Evolutionary conservation across 2,329 filamentous ascomycete genomes (phyloP).

Genomic region (Corinectria fuckeliana): DNA sequence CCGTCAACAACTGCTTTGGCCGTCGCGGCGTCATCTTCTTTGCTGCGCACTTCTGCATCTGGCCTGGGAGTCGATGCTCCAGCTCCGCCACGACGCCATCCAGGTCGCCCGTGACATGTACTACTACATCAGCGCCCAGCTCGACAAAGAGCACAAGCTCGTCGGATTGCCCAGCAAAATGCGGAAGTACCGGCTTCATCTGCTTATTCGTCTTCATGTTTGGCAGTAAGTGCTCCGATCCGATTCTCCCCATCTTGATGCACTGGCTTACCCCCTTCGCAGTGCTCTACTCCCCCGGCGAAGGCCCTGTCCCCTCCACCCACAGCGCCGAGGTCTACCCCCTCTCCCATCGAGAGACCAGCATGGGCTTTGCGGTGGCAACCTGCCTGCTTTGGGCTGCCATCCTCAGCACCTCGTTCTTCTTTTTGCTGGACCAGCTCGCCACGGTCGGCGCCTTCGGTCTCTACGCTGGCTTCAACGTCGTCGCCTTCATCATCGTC

Average conservation of each 20-base stretch:
- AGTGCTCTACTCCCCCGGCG: slow-evolving; percentile 69
- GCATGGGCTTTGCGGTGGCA: slow-evolving; percentile 68
- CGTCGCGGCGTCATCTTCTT: slow-evolving; percentile 70
- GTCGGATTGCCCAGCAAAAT: slow-evolving; percentile 73
- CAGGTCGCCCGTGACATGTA: slow-evolving; percentile 67
- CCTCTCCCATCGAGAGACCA: slow-evolving; percentile 67
- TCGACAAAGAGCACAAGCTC: slow-evolving; percentile 49
- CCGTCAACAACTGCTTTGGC: slow-evolving; percentile 57
- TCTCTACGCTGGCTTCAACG: slow-evolving; percentile 63
- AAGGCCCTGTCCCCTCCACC: slow-evolving; percentile 67
- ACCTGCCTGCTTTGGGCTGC: slow-evolving; percentile 63
- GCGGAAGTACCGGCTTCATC: slow-evolving; percentile 60
- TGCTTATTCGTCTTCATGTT: slow-evolving; percentile 71
- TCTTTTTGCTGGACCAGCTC: slow-evolving; percentile 51
- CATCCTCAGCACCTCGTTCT: slow-evolving; percentile 59
- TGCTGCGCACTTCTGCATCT: slow-evolving; percentile 73
- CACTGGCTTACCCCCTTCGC: neutral
- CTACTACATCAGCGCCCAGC: slow-evolving; percentile 59
- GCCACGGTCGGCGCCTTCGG: slow-evolving; percentile 49
- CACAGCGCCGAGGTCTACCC: slow-evolving; percentile 71
- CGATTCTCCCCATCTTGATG: no score
- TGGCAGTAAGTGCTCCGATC: slow-evolving; percentile 39
- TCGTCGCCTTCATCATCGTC: slow-evolving; percentile 61
- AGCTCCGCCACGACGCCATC: slow-evolving; percentile 59
- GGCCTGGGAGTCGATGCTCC: slow-evolving; percentile 62